Base-by-base conservation (phyloP, 352 stramenopile species). In the Pythium sp. region DNA sequence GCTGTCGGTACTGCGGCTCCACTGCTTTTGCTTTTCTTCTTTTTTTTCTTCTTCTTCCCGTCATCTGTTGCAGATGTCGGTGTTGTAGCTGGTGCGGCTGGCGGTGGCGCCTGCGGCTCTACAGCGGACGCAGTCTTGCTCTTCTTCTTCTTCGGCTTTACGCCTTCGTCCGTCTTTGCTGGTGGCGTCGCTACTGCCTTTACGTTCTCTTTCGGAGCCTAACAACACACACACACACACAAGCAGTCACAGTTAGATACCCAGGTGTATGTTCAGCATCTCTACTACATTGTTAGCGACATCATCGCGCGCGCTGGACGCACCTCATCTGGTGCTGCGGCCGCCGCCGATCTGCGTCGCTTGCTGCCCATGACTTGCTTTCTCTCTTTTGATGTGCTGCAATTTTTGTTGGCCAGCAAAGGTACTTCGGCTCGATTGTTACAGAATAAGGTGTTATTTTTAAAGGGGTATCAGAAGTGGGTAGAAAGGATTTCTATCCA, bases 11-110 rank as follows among this genome's bases (percentile, higher is more conserved):
- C 38, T 49, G 38, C 7, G 11, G 24, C 15, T 22, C 53, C 30
- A 32, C 5, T 32, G 24, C 26, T 49, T 8, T 36, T 78, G 61
- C 72, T 81, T 36, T 73, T 81, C 36, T 73, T 85, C 56, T 84
- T 91, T 58, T 89, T 92, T 43, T 85, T 89, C 56, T 88, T 90
- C 57, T 84, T 84, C 65, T 85, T 73, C 30, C 59, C 41, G 7
- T 28, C 28, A 3, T 68, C 54, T 41, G 58, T 20, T 46, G 8
- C 54, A 32, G 3, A 32, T 53, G 20, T 49, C 53, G n/a, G 0
- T 26, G 58, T 24, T 30, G 51, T 15, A 15, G 18, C 6, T 47
- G 41, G n/a, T 20, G 11, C 5, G 34, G 36, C 32, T 26, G 46
- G 0, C 11, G 24, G 6, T 24, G 20, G 3, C 43, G n/a, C 58